These are phyloP conservation scores for Clavispora asparagi DNA, from an alignment of 805 yeast species.

Conservation along the genomic window DNA sequence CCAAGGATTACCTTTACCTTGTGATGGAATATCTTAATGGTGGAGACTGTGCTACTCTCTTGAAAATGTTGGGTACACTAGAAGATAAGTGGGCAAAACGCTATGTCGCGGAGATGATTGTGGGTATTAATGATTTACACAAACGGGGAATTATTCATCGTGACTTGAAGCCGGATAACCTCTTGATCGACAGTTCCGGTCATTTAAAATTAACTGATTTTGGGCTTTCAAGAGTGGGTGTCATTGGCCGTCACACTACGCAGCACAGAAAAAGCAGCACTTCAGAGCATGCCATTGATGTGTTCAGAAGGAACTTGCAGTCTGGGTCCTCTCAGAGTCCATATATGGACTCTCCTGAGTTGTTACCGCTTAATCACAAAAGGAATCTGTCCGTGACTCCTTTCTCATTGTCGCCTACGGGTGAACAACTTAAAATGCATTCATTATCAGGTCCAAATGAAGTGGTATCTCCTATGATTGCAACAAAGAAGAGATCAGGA, in stretches of 20 bases:
- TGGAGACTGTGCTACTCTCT: constrained; percentile 87
- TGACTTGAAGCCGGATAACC: constrained; percentile 92
- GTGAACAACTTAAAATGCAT: constrained; percentile 22
- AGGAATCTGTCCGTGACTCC: constrained; percentile 41
- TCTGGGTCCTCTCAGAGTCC: constrained; percentile 20
- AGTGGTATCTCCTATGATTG: constrained; percentile 4
- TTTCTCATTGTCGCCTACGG: constrained; percentile 37
- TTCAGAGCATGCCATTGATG: constrained; percentile 38
- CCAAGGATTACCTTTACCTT: constrained; percentile 75
- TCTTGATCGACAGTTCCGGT: constrained; percentile 79
- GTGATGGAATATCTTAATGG: constrained; percentile 97
- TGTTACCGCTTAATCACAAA: constrained; percentile 19
- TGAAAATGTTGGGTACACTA: constrained; percentile 75
- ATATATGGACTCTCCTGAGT: constrained; percentile 16
- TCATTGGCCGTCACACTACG: constrained; percentile 69
- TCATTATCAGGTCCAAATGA: constrained; percentile 5
- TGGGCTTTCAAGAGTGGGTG: constrained; percentile 87
- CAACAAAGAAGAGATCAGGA: constrained; percentile 12
- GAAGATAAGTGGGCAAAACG: constrained; percentile 84
- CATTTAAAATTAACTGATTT: constrained; percentile 93
- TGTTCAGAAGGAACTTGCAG: constrained; percentile 27
- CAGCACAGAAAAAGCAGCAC: constrained; percentile 37
- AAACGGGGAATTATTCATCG: constrained; percentile 86
- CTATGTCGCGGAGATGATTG: constrained; percentile 84
- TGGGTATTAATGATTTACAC: constrained; percentile 89